Base-by-base conservation (phyloP, 306 rosid species). In the Albizia julibrissin region DNA sequence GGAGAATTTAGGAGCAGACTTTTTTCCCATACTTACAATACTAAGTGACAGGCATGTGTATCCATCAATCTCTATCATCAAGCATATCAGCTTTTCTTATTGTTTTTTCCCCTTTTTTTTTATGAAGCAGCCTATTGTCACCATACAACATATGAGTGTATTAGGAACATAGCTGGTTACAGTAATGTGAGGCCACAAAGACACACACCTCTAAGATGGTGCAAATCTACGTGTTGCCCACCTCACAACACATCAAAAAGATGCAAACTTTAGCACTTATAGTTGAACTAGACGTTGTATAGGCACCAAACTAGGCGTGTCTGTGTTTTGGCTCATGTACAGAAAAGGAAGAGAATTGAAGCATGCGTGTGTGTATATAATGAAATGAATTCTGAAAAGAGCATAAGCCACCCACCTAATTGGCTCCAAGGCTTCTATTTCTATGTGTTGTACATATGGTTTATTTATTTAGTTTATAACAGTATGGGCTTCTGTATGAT, bases 141-240 rank as follows among this genome's bases (percentile, higher is more conserved):
- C 74, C 37, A 73, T 13, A 66, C 37, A 65, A 47, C 43, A 68
- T 10, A 24, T 31, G 62, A 75, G 75, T 79, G 72, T 81, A 39
- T 81, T 65, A 34, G 72, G 54, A 66, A 78, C 24, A 10, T 42
- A 42, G 54, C 81, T 24, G 76, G 54, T 56, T 78, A 65, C 71
- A 69, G 40, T 10, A 40, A 13, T 46, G 81, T 70, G 54, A 72
- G 54, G 47, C 62, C 61, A 71, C 5, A 14, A 68, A 58, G 52
- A 37, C 40, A 68, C 56, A 14, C 59, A 54, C 49, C 46, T 29
- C 65, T 49, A 3, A 18, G 24, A 24, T 71, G 58, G n/a, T 71
- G 66, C 74, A 74, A 69, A 82, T 77, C 94, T 78, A 89, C 86
- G 86, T 90, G 92, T 83, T 31, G 52, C 79, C 72, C 89, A 77